phyloP scores from a whole-genome alignment of 768 basidiomycete species.

The Phaeotremella fagi region DNA sequence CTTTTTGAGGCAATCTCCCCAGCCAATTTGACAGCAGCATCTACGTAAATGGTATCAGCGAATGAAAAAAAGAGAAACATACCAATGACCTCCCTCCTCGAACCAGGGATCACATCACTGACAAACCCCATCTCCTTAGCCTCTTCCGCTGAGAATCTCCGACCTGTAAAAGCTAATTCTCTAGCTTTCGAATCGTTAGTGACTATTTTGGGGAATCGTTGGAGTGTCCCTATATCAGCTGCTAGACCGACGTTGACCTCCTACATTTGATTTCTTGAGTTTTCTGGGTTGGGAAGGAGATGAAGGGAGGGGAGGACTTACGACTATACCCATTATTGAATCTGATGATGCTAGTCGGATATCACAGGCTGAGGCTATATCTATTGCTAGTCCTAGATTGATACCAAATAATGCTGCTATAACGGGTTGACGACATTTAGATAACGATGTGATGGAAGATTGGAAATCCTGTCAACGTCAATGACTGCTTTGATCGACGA shows the following conservation, averaged over 20 bases:
- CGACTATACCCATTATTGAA: slow-evolving; percentile 68
- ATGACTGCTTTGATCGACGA: background rate
- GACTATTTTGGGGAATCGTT: slow-evolving; percentile 69
- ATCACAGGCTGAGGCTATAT: slow-evolving; percentile 71
- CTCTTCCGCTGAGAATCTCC: slow-evolving; percentile 64
- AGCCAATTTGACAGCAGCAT: slow-evolving; percentile 63
- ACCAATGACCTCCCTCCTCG: slow-evolving; percentile 61
- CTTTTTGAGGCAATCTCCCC: slow-evolving; percentile 66
- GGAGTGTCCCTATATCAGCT: slow-evolving; percentile 80
- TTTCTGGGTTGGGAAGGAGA: background rate
- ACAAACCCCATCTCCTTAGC: slow-evolving; percentile 68
- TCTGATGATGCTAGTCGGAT: slow-evolving; percentile 64
- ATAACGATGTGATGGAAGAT: slow-evolving; percentile 62
- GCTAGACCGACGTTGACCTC: slow-evolving; percentile 84
- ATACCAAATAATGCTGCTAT: slow-evolving; percentile 75
- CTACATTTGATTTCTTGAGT: slow-evolving; percentile 47
- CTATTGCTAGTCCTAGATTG: slow-evolving; percentile 70
- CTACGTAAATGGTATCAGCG: no score
- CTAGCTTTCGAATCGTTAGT: slow-evolving; percentile 67
- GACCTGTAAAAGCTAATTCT: slow-evolving; percentile 72
- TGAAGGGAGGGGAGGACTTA: slow-evolving; percentile 25
- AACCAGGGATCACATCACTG: slow-evolving; percentile 65
- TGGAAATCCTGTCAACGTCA: slow-evolving; percentile 56
- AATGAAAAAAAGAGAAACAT: no score
- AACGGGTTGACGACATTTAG: slow-evolving; percentile 69